phyloP scores from a whole-genome alignment of 305 asterid genomes.

The Solanum hybrid region DNA sequence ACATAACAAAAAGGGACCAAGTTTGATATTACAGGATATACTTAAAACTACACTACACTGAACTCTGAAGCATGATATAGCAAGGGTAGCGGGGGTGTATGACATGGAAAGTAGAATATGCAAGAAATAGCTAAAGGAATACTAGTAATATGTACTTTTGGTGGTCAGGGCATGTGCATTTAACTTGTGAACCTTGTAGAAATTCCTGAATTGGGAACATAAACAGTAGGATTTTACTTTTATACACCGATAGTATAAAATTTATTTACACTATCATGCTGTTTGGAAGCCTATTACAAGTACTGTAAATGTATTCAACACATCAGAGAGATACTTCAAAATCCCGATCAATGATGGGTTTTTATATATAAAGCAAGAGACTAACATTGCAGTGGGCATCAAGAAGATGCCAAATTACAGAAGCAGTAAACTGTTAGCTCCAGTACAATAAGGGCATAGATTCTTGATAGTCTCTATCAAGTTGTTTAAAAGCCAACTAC shows the following conservation, averaged over 20 bases:
- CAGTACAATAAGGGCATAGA: not conserved
- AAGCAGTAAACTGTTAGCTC: not conserved
- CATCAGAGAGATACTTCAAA: not conserved
- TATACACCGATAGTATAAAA: not conserved
- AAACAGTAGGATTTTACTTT: not conserved
- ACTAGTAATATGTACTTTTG: not conserved
- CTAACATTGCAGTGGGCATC: not conserved
- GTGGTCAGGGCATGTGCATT: not conserved
- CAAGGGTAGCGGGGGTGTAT: not conserved
- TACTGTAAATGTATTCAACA: not conserved
- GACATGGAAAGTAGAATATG: not conserved
- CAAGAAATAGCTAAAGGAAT: not conserved
- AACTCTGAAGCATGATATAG: not conserved
- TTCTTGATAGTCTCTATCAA: not conserved
- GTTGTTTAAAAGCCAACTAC: not conserved
- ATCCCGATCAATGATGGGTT: not conserved
- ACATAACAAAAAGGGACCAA: constrained; percentile 2
- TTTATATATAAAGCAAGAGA: not conserved
- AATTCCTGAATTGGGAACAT: not conserved
- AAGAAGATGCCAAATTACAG: not conserved
- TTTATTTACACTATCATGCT: not conserved
- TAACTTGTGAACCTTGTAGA: not conserved
- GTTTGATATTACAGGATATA: not conserved
- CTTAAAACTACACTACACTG: not conserved
- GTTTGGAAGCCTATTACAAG: not conserved